Percentiles rank a stretch among this genome's conserved stretches.
These are phyloP conservation scores for Fusarium liriodendri DNA, from an alignment of 2,329 filamentous ascomycete genomes.

Conservation along the genomic window DNA sequence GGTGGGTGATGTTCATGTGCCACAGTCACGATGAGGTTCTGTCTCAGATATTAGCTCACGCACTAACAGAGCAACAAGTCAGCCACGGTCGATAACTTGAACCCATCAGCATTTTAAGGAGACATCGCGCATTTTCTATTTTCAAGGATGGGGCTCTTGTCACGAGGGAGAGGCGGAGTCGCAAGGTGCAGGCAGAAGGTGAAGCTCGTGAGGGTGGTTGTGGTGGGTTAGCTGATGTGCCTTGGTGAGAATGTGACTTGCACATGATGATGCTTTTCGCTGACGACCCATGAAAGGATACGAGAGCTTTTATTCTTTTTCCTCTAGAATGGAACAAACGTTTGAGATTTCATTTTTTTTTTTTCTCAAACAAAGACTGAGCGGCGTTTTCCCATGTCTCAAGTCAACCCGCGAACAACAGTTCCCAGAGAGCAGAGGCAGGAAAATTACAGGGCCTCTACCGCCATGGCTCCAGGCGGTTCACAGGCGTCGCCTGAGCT, in stretches of 20 bases:
- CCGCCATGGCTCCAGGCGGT: constrained; percentile 34
- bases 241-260: constrained; percentile 14
- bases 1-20: constrained; percentile 26
- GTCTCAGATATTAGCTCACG: constrained; percentile 34
- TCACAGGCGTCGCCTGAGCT: constrained; percentile 17
- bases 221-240: background rate
- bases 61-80: constrained; percentile 9
- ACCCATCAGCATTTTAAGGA: constrained; percentile 12
- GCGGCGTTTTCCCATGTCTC: constrained; percentile 26
- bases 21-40: constrained; percentile 32
- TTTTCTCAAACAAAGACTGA: background rate
- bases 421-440: constrained; percentile 19
- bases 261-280: background rate
- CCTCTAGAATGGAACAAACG: background rate
- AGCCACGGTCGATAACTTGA: constrained; percentile 16
- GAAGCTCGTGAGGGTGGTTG: constrained; percentile 19
- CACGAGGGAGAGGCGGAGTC: constrained; percentile 25
- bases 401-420: constrained; percentile 16
- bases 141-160: constrained; percentile 10
- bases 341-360: background rate
- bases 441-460: constrained; percentile 18
- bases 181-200: constrained; percentile 19
- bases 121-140: constrained; percentile 5
- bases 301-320: background rate
- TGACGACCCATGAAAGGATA: background rate